Conservation (phyloP, 805 yeast species). For the Diddensiella santjacobensis region DNA sequence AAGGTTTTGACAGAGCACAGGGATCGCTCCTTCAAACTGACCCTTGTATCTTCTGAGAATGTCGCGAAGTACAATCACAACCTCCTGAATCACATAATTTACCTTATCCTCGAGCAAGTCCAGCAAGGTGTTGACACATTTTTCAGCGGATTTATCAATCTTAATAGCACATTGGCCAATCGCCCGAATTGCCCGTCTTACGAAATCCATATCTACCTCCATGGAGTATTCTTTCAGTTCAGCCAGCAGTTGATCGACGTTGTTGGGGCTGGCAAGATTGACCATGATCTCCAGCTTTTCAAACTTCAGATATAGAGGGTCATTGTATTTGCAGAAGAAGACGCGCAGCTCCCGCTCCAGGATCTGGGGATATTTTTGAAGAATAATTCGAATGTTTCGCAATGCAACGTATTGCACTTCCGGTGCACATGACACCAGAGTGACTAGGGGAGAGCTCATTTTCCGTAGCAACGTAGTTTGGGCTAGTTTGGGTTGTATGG, state of each 20-base stretch:
- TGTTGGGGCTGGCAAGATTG: conserved; percentile 62
- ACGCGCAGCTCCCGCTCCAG: conserved; percentile 78
- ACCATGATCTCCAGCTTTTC: conserved; percentile 90
- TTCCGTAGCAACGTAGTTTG: conserved; percentile 54
- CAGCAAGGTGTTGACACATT: conserved; percentile 64
- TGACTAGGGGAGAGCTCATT: conserved; percentile 79
- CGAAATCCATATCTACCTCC: conserved; percentile 86
- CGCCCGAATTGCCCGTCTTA: conserved; percentile 82
- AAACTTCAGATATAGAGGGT: conserved; percentile 88
- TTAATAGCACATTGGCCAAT: conserved; percentile 88
- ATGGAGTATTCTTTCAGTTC: conserved; percentile 87
- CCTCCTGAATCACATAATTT: conserved; percentile 76
- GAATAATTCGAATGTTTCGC: conserved; percentile 81
- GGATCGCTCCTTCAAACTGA: conserved; percentile 47
- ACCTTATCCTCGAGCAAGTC: conserved; percentile 65
- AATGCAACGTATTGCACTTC: conserved; percentile 94
- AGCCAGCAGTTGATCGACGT: conserved; percentile 58
- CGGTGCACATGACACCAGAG: conserved; percentile 81
- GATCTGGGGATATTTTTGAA: conserved; percentile 82
- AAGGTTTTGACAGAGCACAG: conserved; percentile 41
- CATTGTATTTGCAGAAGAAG: conserved; percentile 85
- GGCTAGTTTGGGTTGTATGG: conserved; percentile 36
- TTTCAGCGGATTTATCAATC: conserved; percentile 55
- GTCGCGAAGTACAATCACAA: conserved; percentile 70
- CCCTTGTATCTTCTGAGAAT: conserved; percentile 71